Base-by-base conservation (phyloP, 306 rosid genomes). In the Alnus glutinosa region DNA sequence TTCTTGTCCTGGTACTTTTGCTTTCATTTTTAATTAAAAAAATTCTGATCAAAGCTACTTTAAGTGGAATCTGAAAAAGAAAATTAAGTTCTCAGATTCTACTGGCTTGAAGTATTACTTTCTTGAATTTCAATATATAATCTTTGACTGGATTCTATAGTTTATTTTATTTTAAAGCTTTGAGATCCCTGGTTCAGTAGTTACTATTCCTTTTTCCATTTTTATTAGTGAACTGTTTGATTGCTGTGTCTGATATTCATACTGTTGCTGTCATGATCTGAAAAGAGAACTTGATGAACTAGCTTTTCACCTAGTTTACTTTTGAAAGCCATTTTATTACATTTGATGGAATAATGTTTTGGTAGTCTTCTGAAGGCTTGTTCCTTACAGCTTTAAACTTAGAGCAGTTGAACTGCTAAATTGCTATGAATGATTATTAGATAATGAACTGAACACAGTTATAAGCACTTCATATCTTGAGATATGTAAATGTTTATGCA, bases 61-160 rank as follows among this genome's bases (percentile, higher is more conserved):
- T 36, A 15, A 4, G 46, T 67, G 51, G 32, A 68, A 68, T 68
- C 15, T 68, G 15, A 42, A 68, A 68, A 67, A n/a, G 19, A 18
- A 44, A 1, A 39, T 5, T 2, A 44, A 68, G 71, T n/a, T 67
- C 34, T 42, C 34, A 39, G 5, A 42, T 42, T 68, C 52, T 68
- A 68, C 30, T 68, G 72, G 51, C 32, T 68, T 68, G 50, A 68
- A 68, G 34, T n/a, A n/a, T 42, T n/a, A n/a, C 28, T 18, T 68
- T n/a, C 50, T 42, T 39, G 19, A 39, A 34, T 14, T 68, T 68
- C 4, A 37, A 9, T 68, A n/a, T 28, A 68, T 46, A 68, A 3
- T 42, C 7, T 68, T 68, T 68, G 34, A 39, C 72, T 68, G 52
- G 51, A 49, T 42, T n/a, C 9, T 42, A 1, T n/a, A 18, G 52